These are phyloP conservation scores for Aspergillus calidoustus DNA, from an alignment of 2,329 filamentous ascomycete genomes.

Conservation along the genomic window DNA sequence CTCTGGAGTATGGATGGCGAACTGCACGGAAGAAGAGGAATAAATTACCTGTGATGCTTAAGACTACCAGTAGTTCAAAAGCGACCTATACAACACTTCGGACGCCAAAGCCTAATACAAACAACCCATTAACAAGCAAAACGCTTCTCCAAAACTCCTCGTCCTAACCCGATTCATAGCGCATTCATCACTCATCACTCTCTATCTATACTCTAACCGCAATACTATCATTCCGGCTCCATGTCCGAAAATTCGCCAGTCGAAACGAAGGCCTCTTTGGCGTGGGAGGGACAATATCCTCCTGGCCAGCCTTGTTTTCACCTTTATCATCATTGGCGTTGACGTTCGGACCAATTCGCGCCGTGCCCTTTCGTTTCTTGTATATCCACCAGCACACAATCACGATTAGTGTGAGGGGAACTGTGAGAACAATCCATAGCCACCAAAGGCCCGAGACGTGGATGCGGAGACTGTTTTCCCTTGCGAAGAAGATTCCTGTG, in stretches of 20 bases:
- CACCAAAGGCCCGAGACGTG: conserved; percentile 14
- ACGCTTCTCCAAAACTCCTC: too few species aligned
- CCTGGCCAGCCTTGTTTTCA: too few species aligned
- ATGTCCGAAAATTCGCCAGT: not conserved
- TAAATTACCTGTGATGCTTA: too few species aligned
- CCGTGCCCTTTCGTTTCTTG: not conserved
- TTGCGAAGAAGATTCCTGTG: conserved; percentile 15
- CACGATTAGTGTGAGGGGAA: conserved; percentile 22
- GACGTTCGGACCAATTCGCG: not conserved
- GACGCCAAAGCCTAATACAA: too few species aligned
- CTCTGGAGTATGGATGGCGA: too few species aligned
- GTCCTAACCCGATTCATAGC: too few species aligned
- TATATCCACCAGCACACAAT: conserved; percentile 22
- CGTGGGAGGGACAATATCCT: not conserved
- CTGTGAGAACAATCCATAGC: conserved; percentile 22
- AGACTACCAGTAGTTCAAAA: too few species aligned
- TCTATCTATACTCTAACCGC: not conserved
- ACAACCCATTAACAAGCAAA: too few species aligned
- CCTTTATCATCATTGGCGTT: not conserved
- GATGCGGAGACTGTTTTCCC: not conserved
- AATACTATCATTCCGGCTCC: not conserved
- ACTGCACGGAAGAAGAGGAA: too few species aligned
- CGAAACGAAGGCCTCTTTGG: not conserved
- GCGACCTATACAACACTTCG: too few species aligned
- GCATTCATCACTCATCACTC: too few species aligned